Evolutionary conservation across 1,139 yeast genomes (phyloP), one percentile per base, ranked within the genome.

Genomic region (Sugiyamaella novakii): DNA sequence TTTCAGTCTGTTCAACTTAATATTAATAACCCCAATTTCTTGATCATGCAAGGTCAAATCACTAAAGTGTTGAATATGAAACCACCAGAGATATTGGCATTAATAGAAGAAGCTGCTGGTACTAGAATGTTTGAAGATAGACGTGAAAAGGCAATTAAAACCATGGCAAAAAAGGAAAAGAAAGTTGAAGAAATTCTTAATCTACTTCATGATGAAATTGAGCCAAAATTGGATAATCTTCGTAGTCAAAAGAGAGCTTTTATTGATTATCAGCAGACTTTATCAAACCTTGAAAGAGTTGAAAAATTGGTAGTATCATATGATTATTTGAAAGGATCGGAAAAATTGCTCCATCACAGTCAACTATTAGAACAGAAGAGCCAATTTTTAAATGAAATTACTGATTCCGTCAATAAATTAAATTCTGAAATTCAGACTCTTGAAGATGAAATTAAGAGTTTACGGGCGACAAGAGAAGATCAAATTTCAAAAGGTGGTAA

Each of bases 101-200:
- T 92, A 58, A 89, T 94, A 53, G 98, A 92, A 69, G 99, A 94
- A 70, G 98, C 98, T 0, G 96, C 98, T 0, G 98, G 99, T 5
- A 94, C 98, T 0, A 80, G 95, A 55, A 87, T 94, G 75, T 94
- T 88, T 64, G 98, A 92, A 66, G 96, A 89, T 56, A 79, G 96
- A 54, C 83, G 92, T 59, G 96, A 87, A 53, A 87, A 87, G 64
- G 97, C 98, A 0, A 84, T 87, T 62, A 83, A 87, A 63, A 88
- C 96, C 1, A 88, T 92, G 87, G 79, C 84, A 0, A 91, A 89
- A 68, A 92, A 92, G 64, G 96, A 92, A 58, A 79, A 85, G 17
- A 89, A 89, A 59, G 76, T 92, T 44, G 79, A 76, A 39, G 95
- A 89, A 64, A 91, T 89, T 45, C 76, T 87, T 58, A 76, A 78